These are phyloP conservation scores for Selenicereus undatus DNA, from an alignment of 148 eudicot genomes.

Conservation along the genomic window DNA sequence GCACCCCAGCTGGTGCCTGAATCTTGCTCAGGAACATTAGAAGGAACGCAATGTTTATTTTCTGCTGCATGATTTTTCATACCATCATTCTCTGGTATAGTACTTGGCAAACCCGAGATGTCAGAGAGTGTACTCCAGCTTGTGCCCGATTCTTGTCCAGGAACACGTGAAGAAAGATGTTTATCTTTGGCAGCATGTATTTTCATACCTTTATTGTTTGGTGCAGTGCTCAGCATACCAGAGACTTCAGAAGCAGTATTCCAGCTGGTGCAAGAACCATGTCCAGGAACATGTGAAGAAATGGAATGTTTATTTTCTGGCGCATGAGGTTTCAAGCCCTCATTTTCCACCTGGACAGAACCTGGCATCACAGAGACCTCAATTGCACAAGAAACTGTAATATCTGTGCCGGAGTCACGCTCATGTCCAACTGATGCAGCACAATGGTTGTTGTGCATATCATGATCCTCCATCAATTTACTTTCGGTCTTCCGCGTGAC, in stretches of 20 bases:
- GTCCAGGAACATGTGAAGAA: background rate
- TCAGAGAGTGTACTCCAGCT: slow-evolving; percentile 17
- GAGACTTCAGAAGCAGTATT: background rate
- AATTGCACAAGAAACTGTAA: slow-evolving; percentile 9
- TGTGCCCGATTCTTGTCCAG: slow-evolving; percentile 12
- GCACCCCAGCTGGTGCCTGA: slow-evolving; percentile 23
- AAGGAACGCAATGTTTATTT: slow-evolving; percentile 6
- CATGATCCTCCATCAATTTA: slow-evolving; percentile 12
- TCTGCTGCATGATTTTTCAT: background rate
- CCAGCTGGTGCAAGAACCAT: slow-evolving; percentile 4
- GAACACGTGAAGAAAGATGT: slow-evolving; percentile 4
- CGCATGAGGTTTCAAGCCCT: background rate
- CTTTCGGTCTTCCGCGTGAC: background rate
- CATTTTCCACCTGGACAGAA: slow-evolving; percentile 2
- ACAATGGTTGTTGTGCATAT: slow-evolving; percentile 12
- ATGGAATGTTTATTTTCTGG: background rate
- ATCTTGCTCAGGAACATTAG: slow-evolving; percentile 16
- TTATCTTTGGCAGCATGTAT: slow-evolving; percentile 11
- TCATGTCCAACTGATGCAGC: slow-evolving; percentile 19
- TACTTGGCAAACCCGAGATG: slow-evolving; percentile 8
- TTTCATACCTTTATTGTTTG: slow-evolving; percentile 15
- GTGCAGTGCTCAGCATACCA: background rate
- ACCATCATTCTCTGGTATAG: background rate
- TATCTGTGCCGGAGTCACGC: slow-evolving; percentile 16
- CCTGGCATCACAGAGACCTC: slow-evolving; percentile 22